Conservation (phyloP, 306 rosid genomes). For the Cucurbita pepo region DNA sequence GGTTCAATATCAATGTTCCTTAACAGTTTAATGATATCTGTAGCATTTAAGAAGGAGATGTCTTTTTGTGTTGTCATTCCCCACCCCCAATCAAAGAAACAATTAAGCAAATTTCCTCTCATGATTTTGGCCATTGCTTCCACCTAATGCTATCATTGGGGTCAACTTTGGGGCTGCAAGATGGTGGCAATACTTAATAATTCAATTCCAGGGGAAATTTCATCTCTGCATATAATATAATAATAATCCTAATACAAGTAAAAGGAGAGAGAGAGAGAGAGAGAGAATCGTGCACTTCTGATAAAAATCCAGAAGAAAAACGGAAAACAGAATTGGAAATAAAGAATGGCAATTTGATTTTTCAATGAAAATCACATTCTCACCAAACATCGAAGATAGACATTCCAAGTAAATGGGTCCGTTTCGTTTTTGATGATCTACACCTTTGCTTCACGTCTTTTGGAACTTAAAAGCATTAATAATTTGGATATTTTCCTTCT, state of each 20-base stretch:
- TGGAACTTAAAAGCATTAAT: neutral
- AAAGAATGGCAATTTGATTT: neutral
- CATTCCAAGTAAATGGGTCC: neutral
- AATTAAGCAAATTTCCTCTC: neutral
- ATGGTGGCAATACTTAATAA: neutral
- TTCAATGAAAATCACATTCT: neutral
- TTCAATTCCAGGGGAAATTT: neutral
- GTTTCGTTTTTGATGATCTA: neutral
- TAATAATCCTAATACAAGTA: neutral
- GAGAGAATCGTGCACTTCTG: neutral
- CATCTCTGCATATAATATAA: neutral
- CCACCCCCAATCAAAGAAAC: neutral
- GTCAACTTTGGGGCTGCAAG: neutral
- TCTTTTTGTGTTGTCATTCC: neutral
- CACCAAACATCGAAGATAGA: neutral
- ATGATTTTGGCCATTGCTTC: neutral
- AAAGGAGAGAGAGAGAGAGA: neutral
- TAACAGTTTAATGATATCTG: neutral
- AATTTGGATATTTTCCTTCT: neutral
- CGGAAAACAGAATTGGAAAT: neutral
- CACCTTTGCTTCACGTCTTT: conserved; percentile 1
- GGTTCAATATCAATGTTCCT: neutral
- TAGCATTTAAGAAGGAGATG: neutral
- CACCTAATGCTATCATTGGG: neutral
- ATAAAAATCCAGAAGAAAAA: neutral